Base-by-base conservation (phyloP, 2,329 filamentous ascomycete genomes). In the Zymoseptoria ardabiliae region DNA sequence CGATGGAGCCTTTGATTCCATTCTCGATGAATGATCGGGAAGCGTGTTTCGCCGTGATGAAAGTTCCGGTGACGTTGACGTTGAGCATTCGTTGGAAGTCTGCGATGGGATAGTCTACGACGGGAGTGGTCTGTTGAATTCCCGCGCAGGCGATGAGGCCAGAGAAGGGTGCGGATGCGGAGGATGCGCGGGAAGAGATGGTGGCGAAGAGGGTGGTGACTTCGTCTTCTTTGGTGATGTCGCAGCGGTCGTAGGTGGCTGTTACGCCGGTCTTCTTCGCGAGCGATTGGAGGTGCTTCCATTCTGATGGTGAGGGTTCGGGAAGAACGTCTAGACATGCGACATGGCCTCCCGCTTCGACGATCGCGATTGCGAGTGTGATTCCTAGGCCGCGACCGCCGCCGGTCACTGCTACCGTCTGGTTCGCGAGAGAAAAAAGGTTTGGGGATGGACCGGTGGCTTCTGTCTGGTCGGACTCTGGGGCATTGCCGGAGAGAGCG, bases 231-330 rank as follows among this genome's bases (percentile, higher is more conserved):
- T 92, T 85, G 22, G 88, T 85, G 23, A 95, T 89, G 70, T 95
- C 90, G 62, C 91, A 82, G 62, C 85, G 83, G 69, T 86, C 84
- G 77, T 93, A 94, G 53, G 84, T 79, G 53, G 92, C 74, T 51
- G 79, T 81, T 1, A 85, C 85, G 59, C 80, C 82, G 7, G 89
- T 79, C 67, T 86, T 81, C 50, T 80, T 76, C 41, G 75, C 75
- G 23, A 87, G 85, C 53, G 82, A 81, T 60, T 81, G 77, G 41
- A 86, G 83, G 53, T 90, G 79, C 41, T 75, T 75, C 59, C 80
- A 79, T 72, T 90, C 92, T 57, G 83, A 80, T 1, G 80, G 69
- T 10, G 80, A 80, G 1, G 83, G 84, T 48, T 75, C 71, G 3
- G 79, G 76, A n/a, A 87, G 79, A 17, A 67, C 57, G 50, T 70